Evolutionary conservation across 768 basidiomycete genomes (phyloP), one percentile per base, ranked within the genome.

Genomic region (Xerocomus brunneocitrinus): DNA sequence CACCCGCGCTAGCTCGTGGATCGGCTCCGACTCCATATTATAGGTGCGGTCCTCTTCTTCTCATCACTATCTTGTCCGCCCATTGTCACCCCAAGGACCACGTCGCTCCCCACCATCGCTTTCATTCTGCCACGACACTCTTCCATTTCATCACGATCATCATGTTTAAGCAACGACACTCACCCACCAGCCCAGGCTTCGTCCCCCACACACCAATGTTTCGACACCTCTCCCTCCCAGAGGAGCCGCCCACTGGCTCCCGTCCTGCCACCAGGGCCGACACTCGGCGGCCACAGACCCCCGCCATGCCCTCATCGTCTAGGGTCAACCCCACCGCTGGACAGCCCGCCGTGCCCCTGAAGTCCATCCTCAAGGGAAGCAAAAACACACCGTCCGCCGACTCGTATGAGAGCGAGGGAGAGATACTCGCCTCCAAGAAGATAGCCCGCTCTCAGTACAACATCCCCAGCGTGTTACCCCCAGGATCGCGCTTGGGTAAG

Each of bases 361-460:
- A 40, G 49, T 65, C 67, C 25, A 65, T 69, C n/a, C 61, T 69
- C 55, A 69, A 71, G 64, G 67, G 67, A 4, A 50, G 38, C 39
- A 52, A 41, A 30, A 50, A 40, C 47, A 24, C 57, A n/a, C 50
- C 35, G 25, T 12, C 49, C 22, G 46, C 40, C 49, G 67, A 67
- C 48, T 62, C 55, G 6, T 68, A 66, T 16, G 67, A 70, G 8
- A 69, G 67, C 63, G 69, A 71, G 25, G 60, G 61, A 1, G 67
- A 69, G 47, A 56, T 57, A 0, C 19, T 59, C 2, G 49, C 62
- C 6, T 39, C 62, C 24, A 70, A 68, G 40, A 61, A 64, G 50
- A 52, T 40, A 4, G 50, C 51, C 19, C 47, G 63, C 47, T 56
- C 52, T 41, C 53, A 28, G 27, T 68, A 68, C 49, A 62, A 52